Conservation (phyloP, 805 yeast genomes). For the Metschnikowia borealis region DNA sequence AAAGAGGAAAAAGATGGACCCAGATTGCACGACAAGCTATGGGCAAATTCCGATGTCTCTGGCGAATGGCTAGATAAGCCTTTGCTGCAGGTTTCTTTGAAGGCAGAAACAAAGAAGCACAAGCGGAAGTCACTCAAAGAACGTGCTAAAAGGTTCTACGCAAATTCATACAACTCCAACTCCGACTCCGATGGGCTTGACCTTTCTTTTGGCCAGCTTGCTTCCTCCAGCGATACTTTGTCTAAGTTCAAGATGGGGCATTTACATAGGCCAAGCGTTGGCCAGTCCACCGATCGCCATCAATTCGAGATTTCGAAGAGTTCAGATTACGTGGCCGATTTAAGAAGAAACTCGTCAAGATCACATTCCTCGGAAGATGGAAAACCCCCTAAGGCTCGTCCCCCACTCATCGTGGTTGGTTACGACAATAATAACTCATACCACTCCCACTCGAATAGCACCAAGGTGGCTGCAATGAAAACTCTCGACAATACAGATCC, state of each 20-base stretch:
- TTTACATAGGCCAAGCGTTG: neutral
- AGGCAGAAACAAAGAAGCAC: neutral
- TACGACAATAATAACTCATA: neutral
- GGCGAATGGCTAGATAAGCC: constrained; percentile 5
- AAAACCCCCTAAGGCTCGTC: neutral
- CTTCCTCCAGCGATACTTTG: neutral
- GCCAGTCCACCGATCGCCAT: neutral
- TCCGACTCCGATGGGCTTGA: constrained; percentile 3
- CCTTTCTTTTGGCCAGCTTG: neutral
- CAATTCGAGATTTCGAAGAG: neutral
- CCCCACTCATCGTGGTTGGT: constrained; percentile 1
- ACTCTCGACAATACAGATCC: neutral
- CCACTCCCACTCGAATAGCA: neutral
- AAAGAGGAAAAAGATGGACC: neutral
- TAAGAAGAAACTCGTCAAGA: neutral
- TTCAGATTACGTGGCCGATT: neutral
- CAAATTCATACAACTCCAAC: constrained; percentile 1
- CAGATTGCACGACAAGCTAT: constrained; percentile 33
- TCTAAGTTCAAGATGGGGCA: constrained; percentile 1
- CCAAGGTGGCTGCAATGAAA: neutral
- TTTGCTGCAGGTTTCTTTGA: constrained; percentile 8
- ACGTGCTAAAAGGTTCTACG: constrained; percentile 12
- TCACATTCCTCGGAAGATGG: constrained; percentile 1
- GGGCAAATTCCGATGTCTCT: constrained; percentile 21
- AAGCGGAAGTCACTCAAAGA: constrained; percentile 11